Base-by-base conservation (phyloP, 192 early-diverging fungal genomes). In the Entomortierella parvispora region DNA sequence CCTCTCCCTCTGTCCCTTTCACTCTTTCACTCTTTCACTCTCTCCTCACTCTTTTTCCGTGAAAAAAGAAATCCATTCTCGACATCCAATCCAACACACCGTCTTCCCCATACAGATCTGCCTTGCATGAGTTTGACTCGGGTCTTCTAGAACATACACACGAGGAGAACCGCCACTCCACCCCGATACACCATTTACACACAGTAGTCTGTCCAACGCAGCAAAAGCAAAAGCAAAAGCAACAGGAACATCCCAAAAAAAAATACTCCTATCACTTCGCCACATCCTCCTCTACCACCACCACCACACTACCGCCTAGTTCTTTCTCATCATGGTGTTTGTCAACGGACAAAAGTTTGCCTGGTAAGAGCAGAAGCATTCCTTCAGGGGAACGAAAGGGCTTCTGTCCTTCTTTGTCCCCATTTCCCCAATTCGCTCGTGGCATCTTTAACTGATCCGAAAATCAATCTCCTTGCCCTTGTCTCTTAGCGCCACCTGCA, bases 261-360 rank as follows among this genome's bases (percentile, higher is more conserved):
- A n/a, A n/a, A n/a, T n/a, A 40, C 31, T 18, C 45, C 44, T 46
- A 67, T 18, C 28, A 12, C 45, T 40, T 15, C 31, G 53, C 23
- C 34, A 31, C 68, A 37, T n/a, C 31, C 44, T 14, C 6, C 20
- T 29, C 33, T 51, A 15, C 61, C 20, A 59, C 4, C 23, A 3
- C 53, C 44, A 56, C 18, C 23, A n/a, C n/a, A 31, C 14, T 23
- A 63, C 31, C 20, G 20, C n/a, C 44, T 20, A 22, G 0, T 23
- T 55, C 31, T 61, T 18, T 23, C 18, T 44, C 67, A 65, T 52
- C 58, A 76, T 76, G 71, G 65, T 76, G 25, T 76, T 76, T 43
- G 53, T 76, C 17, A 76, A 76, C 47, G 71, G 71, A 31, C 71
- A 83, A 48, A 87, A 87, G 64, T 77, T 77, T 77, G 74, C 74